phyloP scores from a whole-genome alignment of 352 stramenopile genomes.

The Blastocystis sp. region DNA sequence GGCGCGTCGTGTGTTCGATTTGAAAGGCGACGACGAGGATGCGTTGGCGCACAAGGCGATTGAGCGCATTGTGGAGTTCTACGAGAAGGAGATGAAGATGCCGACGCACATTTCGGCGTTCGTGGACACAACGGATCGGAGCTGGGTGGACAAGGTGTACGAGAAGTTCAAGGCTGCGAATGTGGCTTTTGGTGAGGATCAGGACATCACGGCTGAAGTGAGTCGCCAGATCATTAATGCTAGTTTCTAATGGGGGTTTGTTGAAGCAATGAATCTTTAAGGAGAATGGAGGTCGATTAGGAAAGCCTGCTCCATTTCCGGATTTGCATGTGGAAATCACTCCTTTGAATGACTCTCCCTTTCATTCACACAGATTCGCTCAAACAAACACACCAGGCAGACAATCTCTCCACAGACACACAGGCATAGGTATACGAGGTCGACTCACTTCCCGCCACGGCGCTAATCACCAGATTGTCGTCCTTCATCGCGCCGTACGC shows the following conservation, averaged over 20 bases:
- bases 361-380: not conserved
- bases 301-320: not conserved
- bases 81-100: conserved; percentile 62
- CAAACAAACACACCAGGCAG: not conserved
- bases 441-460: conserved; percentile 40
- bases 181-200: conserved; percentile 11
- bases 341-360: not conserved
- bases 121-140: not conserved
- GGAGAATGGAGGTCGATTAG: not conserved
- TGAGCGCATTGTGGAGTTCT: conserved; percentile 65
- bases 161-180: not conserved
- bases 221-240: not conserved
- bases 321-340: not conserved
- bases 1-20: conserved; percentile 50
- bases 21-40: not conserved
- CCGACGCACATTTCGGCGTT: conserved; percentile 69
- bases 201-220: conserved; percentile 3
- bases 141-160: conserved; percentile 54
- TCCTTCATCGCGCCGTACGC: conserved; percentile 41
- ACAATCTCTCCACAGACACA: conserved; percentile 29
- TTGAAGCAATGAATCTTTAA: not conserved
- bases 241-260: conserved; percentile 16
- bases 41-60: conserved; percentile 7
- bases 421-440: conserved; percentile 51
- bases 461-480: conserved; percentile 52